A percentile compares a stretch with the other conserved stretches of the same genome.
Conservation (phyloP, 1,284 basidiomycete species). For the Microbotryum intermedium region DNA sequence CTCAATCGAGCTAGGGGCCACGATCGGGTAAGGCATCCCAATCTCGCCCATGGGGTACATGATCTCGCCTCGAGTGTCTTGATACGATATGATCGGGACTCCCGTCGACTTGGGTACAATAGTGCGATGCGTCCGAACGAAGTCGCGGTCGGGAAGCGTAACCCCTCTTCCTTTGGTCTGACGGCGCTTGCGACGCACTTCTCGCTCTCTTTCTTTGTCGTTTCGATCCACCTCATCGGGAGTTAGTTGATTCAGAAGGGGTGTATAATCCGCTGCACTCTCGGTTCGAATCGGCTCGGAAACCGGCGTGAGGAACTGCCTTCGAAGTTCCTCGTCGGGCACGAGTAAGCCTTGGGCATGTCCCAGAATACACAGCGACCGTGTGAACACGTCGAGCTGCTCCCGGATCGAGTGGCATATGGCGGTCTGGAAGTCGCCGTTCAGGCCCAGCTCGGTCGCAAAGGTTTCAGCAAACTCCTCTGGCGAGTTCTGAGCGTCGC, state of each 20-base stretch:
- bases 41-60: slow-evolving; percentile 47
- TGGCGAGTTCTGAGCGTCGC: slow-evolving; percentile 66
- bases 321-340: slow-evolving; percentile 83
- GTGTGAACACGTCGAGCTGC: slow-evolving; percentile 84
- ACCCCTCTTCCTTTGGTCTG: slow-evolving; percentile 85
- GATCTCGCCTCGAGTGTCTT: slow-evolving; percentile 26
- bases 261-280: slow-evolving; percentile 58
- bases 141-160: slow-evolving; percentile 83
- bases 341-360: slow-evolving; percentile 72
- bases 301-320: slow-evolving; percentile 76
- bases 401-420: slow-evolving; percentile 94
- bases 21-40: slow-evolving; percentile 55
- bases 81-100: slow-evolving; percentile 50
- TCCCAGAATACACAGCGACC: slow-evolving; percentile 83
- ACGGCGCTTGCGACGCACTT: slow-evolving; percentile 67
- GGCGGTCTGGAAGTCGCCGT: slow-evolving; percentile 91
- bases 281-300: slow-evolving; percentile 52
- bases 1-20: not conserved
- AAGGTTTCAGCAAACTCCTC: slow-evolving; percentile 90
- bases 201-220: slow-evolving; percentile 84
- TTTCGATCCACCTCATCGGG: slow-evolving; percentile 79
- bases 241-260: slow-evolving; percentile 76
- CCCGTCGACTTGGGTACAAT: slow-evolving; percentile 32
- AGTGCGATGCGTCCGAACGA: slow-evolving; percentile 81
- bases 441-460: slow-evolving; percentile 75